These are phyloP conservation scores for Sporothrix globosa DNA, from an alignment of 2,329 filamentous ascomycete species.

Conservation along the genomic window DNA sequence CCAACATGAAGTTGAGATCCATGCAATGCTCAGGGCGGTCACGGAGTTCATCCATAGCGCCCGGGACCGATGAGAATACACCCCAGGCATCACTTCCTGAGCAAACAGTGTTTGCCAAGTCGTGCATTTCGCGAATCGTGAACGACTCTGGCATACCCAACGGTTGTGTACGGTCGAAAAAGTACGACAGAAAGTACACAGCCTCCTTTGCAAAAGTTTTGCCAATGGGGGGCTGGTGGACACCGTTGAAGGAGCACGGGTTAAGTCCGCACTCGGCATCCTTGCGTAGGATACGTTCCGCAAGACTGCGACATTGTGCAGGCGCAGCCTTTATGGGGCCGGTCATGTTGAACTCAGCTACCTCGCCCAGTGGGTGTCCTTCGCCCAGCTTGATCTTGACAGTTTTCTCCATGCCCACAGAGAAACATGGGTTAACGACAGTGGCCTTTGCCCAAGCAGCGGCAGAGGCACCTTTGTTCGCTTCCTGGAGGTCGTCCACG, in stretches of 20 bases:
- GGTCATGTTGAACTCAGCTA: slow-evolving; percentile 79
- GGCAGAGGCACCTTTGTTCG: slow-evolving; percentile 60
- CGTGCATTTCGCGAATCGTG: slow-evolving; percentile 85
- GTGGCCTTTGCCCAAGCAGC: slow-evolving; percentile 70
- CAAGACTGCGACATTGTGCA: slow-evolving; percentile 85
- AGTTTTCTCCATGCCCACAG: slow-evolving; percentile 73
- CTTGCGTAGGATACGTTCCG: slow-evolving; percentile 90
- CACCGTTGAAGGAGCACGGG: slow-evolving; percentile 97
- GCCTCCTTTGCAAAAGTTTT: slow-evolving; percentile 93
- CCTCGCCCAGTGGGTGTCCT: slow-evolving; percentile 65
- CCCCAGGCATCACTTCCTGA: slow-evolving; percentile 77
- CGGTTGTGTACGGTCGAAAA: slow-evolving; percentile 91
- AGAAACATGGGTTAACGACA: slow-evolving; percentile 83
- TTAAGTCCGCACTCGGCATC: slow-evolving; percentile 77
- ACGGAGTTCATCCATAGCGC: slow-evolving; percentile 76
- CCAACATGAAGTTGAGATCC: slow-evolving; percentile 95
- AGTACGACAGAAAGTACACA: slow-evolving; percentile 96
- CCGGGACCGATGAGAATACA: slow-evolving; percentile 74
- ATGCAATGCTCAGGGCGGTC: slow-evolving; percentile 89
- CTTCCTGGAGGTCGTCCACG: slow-evolving; percentile 70
- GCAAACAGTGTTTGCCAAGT: slow-evolving; percentile 83
- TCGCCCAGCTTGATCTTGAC: slow-evolving; percentile 72
- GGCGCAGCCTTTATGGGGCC: slow-evolving; percentile 76
- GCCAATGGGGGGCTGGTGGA: slow-evolving; percentile 87
- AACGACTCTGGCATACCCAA: slow-evolving; percentile 99